Percentiles rank a stretch among this genome's conserved stretches.
Conservation (phyloP, 345 rosid species). For the Salix dunnii region DNA sequence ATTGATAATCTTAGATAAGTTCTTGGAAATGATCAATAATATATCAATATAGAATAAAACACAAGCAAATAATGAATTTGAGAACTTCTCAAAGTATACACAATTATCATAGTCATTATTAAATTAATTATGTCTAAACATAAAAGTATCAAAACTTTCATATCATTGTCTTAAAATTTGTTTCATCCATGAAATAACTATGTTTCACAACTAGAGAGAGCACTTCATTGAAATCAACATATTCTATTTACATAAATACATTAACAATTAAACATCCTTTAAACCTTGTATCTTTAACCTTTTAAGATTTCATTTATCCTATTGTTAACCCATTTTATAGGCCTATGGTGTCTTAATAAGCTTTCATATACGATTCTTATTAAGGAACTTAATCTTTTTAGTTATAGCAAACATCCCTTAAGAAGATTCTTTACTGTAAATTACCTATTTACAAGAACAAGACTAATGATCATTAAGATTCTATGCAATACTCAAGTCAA, state of each 20-base stretch:
- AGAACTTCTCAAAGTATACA: too few species aligned
- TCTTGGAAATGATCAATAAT: neutral
- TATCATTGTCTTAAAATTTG: neutral
- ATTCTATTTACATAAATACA: neutral
- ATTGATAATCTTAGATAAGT: neutral
- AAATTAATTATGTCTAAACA: neutral
- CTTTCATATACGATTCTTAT: neutral
- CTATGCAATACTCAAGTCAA: too few species aligned
- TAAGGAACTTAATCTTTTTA: neutral
- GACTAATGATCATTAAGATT: neutral
- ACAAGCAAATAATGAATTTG: neutral
- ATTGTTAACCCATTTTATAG: neutral
- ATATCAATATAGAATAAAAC: too few species aligned
- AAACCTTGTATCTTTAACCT: neutral
- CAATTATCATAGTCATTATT: too few species aligned
- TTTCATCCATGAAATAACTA: neutral
- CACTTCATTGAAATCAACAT: neutral
- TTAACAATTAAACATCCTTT: neutral
- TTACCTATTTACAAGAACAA: neutral
- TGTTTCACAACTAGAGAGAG: slow-evolving; percentile 1
- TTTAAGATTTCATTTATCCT: neutral
- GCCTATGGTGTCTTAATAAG: neutral
- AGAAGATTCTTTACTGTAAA: neutral
- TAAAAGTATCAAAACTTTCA: neutral
- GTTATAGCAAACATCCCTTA: neutral